A percentile compares a stretch with the other conserved stretches of the same genome.
phyloP scores from a whole-genome alignment of 768 basidiomycete species.

The Auricularia sp. region DNA sequence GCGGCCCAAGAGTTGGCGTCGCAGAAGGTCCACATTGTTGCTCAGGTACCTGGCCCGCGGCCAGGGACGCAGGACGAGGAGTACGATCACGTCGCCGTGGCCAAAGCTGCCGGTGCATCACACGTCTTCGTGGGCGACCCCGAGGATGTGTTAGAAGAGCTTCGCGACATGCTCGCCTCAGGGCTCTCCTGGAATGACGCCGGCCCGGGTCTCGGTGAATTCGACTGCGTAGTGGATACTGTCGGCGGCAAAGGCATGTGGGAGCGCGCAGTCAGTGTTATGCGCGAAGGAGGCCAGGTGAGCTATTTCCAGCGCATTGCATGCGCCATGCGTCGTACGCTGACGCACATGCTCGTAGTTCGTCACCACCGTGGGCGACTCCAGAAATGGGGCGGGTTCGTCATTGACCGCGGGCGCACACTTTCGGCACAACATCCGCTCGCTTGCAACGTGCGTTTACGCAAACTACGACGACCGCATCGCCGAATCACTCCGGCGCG shows the following conservation, averaged over 20 bases:
- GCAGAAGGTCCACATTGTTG: conserved; percentile 64
- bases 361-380: conserved; percentile 72
- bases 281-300: conserved; percentile 37
- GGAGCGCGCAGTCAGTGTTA: conserved; percentile 51
- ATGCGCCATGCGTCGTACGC: not conserved
- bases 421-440: conserved; percentile 31
- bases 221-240: conserved; percentile 78
- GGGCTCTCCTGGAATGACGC: not conserved
- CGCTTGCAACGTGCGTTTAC: conserved; percentile 29
- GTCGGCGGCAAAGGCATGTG: conserved; percentile 73
- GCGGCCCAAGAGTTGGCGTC: conserved; percentile 66
- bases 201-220: conserved; percentile 18
- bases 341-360: conserved; percentile 36
- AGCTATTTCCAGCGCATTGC: conserved; percentile 1
- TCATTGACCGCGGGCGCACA: not conserved
- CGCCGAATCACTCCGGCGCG: not conserved
- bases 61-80: conserved; percentile 19
- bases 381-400: conserved; percentile 5
- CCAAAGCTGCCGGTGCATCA: not conserved
- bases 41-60: conserved; percentile 43
- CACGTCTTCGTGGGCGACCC: conserved; percentile 6
- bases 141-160: conserved; percentile 5
- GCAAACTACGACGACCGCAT: not conserved
- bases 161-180: conserved; percentile 1
- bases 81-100: conserved; percentile 6